Evolutionary conservation across 768 basidiomycete genomes (phyloP).

Genomic region (Termitomyces sp.): DNA sequence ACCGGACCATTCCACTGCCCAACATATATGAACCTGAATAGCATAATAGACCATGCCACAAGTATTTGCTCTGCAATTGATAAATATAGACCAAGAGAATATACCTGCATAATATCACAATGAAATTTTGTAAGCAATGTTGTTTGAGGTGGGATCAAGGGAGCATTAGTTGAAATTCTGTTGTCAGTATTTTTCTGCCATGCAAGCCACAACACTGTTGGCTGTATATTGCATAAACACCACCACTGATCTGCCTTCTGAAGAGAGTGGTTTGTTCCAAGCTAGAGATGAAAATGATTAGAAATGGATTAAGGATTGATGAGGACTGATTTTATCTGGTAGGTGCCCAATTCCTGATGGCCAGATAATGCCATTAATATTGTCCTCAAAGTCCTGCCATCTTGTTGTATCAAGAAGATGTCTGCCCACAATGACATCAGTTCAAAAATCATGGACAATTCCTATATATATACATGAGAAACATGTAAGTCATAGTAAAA

Average conservation of each 20-base stretch:
- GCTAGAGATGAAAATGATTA: not conserved
- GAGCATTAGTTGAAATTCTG: not conserved
- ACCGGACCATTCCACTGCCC: constrained; percentile 9
- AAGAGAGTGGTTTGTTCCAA: not conserved
- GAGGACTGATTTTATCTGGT: not conserved
- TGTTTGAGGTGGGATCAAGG: not conserved
- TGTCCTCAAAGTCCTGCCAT: not conserved
- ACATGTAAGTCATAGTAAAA: rapidly evolving
- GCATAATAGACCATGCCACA: not conserved
- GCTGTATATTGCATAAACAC: not conserved
- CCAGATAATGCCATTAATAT: not conserved
- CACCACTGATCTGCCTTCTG: not conserved
- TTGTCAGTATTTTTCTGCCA: not conserved
- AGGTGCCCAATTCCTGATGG: not conserved
- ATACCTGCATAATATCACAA: not conserved
- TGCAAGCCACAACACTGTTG: not conserved
- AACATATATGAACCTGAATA: not conserved
- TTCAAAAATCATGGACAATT: not conserved
- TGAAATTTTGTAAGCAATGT: not conserved
- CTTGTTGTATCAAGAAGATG: not conserved
- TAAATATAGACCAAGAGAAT: not conserved
- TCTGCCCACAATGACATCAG: not conserved
- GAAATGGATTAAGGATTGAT: not conserved
- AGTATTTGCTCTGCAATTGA: not conserved
- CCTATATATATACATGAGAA: not conserved